These are phyloP conservation scores for Metschnikowia bowlesiae DNA, from an alignment of 805 yeast genomes.

Conservation along the genomic window DNA sequence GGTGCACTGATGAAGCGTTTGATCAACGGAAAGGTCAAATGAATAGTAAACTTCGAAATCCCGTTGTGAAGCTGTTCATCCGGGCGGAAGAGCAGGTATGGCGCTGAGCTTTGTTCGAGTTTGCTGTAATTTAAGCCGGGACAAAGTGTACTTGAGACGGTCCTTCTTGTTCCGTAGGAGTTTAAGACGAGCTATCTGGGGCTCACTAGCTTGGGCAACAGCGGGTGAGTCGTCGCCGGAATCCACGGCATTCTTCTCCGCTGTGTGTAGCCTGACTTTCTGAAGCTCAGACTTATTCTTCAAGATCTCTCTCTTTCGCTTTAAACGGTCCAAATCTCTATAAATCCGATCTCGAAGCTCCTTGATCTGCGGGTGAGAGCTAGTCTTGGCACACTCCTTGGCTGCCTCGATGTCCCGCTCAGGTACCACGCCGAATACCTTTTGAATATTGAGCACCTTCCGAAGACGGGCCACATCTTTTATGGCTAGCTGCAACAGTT, in stretches of 20 bases:
- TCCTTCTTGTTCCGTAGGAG: constrained; percentile 41
- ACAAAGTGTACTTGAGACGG: constrained; percentile 38
- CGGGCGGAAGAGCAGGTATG: constrained; percentile 11
- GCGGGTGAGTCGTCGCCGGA: constrained; percentile 7
- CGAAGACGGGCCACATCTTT: constrained; percentile 38
- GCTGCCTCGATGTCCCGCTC: constrained; percentile 44
- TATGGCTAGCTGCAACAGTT: constrained; percentile 31
- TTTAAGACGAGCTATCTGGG: constrained; percentile 35
- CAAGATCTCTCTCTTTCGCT: constrained; percentile 29
- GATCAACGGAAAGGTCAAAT: no score
- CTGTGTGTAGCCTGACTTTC: constrained; percentile 30
- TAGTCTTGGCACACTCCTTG: constrained; percentile 30
- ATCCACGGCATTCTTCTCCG: constrained; percentile 12
- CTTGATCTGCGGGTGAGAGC: constrained; percentile 41
- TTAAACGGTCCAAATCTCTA: constrained; percentile 28
- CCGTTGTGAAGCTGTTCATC: neutral
- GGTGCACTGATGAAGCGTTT: neutral
- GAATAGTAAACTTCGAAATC: no score
- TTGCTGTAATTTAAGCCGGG: constrained; percentile 20
- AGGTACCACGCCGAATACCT: constrained; percentile 49
- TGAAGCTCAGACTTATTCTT: constrained; percentile 39
- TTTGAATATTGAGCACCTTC: constrained; percentile 38
- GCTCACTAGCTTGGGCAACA: constrained; percentile 25
- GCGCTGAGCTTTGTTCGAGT: constrained; percentile 12
- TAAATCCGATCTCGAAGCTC: constrained; percentile 28